These are phyloP conservation scores for Quercus tomentella DNA, from an alignment of 331 rosid genomes.

Conservation along the genomic window DNA sequence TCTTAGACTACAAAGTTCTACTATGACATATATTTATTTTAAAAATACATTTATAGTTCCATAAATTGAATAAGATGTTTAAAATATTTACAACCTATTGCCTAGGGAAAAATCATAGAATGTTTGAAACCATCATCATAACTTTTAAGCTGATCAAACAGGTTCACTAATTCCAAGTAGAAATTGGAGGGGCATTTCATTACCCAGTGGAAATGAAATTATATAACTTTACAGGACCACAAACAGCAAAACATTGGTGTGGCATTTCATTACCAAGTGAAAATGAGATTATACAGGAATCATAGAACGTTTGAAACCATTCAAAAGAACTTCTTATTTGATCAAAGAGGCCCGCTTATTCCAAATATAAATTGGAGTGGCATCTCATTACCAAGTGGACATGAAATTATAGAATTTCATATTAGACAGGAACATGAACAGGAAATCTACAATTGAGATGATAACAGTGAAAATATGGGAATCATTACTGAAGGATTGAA, in stretches of 20 bases:
- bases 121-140: neutral
- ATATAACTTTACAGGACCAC: neutral
- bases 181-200: neutral
- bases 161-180: neutral
- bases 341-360: neutral
- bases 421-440: too few species aligned
- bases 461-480: neutral
- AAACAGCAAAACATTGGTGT: too few species aligned
- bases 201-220: neutral
- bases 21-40: neutral
- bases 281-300: neutral
- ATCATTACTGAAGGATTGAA: neutral
- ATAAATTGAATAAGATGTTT: neutral
- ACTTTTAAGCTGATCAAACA: neutral
- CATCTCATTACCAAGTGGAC: neutral
- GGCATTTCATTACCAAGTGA: too few species aligned
- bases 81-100: neutral
- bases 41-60: neutral
- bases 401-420: neutral
- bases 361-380: neutral
- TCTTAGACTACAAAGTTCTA: too few species aligned
- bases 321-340: neutral
- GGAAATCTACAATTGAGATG: neutral
- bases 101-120: neutral
- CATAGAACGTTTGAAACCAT: neutral